Evolutionary conservation across 192 early-diverging fungal genomes (phyloP), one percentile per base, ranked within the genome.

Genomic region (Backusella sp.): DNA sequence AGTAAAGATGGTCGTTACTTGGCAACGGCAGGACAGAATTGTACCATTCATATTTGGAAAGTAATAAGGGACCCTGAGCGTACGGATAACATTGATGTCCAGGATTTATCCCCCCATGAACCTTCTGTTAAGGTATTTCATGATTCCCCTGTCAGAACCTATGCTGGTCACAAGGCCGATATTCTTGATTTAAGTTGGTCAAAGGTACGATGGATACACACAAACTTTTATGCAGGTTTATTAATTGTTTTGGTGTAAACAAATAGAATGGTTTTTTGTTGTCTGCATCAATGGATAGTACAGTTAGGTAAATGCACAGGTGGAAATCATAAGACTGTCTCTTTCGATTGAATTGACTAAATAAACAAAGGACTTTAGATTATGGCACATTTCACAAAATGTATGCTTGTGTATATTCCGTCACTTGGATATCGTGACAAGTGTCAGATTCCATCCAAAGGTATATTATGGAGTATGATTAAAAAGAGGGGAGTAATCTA

Each of bases 1-100:
- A 95, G 92, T 78, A 85, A 89, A 37, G 90, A 90, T 82, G 94
- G 94, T 26, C 81, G 82, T 76, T 96, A 92, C 77, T 71, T 96
- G 73, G 95, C 93, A n/a, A 84, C 86, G 8, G 95, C 91, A 74
- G 92, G 94, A n/a, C 92, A 95, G 76, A 89, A 91, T 81, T 87
- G 86, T 71, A 74, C 91, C 28, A 77, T 96, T 35, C 77, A 89
- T 35, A 85, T 95, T 3, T 96, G 94, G 94, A 70, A 78, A 36
- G 76, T 81, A 23, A 42, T 84, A 34, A 49, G 71, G 23, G 74
- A 81, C 39, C 37, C 73, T 4, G 44, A 76, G 2, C 4, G 44
- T 32, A 52, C 28, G 8, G 76, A 77, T 66, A 36, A 36, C 15
- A 39, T 56, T 36, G 35, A 26, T 32, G 44, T 71, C 1, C 70